These are phyloP conservation scores for Huntiella bhutanensis DNA, from an alignment of 2,329 filamentous ascomycete genomes.

Conservation along the genomic window DNA sequence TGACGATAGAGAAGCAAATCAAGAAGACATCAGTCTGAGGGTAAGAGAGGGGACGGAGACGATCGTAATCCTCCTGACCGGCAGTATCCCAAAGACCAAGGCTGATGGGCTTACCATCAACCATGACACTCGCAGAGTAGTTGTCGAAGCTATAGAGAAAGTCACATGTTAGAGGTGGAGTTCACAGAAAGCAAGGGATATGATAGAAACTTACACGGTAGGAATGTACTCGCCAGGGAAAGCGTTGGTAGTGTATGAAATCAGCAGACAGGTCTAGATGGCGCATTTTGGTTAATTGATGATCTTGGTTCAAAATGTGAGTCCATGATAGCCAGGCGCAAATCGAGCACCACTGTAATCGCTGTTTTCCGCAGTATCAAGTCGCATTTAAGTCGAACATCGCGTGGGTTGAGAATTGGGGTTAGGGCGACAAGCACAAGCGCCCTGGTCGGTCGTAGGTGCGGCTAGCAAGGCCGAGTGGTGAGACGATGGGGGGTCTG, in stretches of 20 bases:
- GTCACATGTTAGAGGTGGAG: conserved; percentile 1
- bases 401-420: neutral
- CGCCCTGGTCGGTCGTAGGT: too few species aligned
- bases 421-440: conserved; percentile 7
- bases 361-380: neutral
- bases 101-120: conserved; percentile 94
- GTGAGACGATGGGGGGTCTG: conserved; percentile 1
- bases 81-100: conserved; percentile 96
- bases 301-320: neutral
- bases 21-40: conserved; percentile 97
- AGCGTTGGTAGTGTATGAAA: conserved; percentile 97
- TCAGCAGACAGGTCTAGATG: conserved; percentile 82
- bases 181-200: neutral
- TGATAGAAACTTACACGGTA: conserved; percentile 53
- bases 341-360: too few species aligned
- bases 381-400: too few species aligned
- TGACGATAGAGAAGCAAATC: conserved; percentile 97
- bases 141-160: conserved; percentile 63
- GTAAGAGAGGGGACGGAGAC: conserved; percentile 85
- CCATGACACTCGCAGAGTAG: conserved; percentile 97
- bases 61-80: conserved; percentile 95
- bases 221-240: conserved; percentile 99
- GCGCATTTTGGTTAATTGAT: neutral
- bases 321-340: too few species aligned
- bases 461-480: neutral